Percentiles rank a stretch among this genome's conserved stretches.
Conservation (phyloP, 371 early-diverging fungal genomes). For the Mucor velutinosus region DNA sequence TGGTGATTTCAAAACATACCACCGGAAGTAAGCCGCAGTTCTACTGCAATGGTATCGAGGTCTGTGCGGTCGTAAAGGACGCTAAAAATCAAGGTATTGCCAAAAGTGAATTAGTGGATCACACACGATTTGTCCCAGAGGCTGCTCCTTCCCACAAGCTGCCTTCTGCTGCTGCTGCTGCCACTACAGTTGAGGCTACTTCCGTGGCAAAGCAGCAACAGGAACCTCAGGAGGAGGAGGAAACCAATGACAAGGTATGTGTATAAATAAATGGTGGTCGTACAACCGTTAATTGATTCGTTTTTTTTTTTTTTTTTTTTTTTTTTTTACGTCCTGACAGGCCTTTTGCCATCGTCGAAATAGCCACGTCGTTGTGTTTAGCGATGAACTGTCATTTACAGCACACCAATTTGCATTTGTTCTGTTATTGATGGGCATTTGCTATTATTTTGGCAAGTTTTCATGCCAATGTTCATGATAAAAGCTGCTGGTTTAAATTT, state of each 20-base stretch:
- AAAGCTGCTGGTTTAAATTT: neutral
- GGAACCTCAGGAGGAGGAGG: neutral
- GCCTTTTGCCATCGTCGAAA: constrained; percentile 8
- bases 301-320: neutral
- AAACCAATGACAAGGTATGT: constrained; percentile 5
- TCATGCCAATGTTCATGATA: constrained; percentile 40
- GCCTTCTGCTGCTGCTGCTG: neutral
- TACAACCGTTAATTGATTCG: neutral
- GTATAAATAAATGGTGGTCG: neutral
- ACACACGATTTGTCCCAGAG: neutral
- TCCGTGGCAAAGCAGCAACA: neutral
- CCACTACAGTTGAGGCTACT: too few species aligned
- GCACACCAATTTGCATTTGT: constrained; percentile 45
- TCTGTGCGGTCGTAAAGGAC: neutral
- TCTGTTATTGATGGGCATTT: constrained; percentile 40
- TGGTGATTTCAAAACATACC: constrained; percentile 16
- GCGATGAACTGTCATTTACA: constrained; percentile 50
- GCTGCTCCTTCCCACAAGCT: neutral
- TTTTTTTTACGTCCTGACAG: neutral
- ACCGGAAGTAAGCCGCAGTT: constrained; percentile 7
- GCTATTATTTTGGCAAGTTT: constrained; percentile 54
- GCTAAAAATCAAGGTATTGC: neutral
- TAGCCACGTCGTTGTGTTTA: constrained; percentile 36
- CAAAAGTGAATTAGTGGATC: neutral
- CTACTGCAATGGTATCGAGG: constrained; percentile 22